A percentile compares a stretch with the other conserved stretches of the same genome.
These are phyloP conservation scores for Salvia rosmarinus DNA, from an alignment of 257 asterid species.

Conservation along the genomic window DNA sequence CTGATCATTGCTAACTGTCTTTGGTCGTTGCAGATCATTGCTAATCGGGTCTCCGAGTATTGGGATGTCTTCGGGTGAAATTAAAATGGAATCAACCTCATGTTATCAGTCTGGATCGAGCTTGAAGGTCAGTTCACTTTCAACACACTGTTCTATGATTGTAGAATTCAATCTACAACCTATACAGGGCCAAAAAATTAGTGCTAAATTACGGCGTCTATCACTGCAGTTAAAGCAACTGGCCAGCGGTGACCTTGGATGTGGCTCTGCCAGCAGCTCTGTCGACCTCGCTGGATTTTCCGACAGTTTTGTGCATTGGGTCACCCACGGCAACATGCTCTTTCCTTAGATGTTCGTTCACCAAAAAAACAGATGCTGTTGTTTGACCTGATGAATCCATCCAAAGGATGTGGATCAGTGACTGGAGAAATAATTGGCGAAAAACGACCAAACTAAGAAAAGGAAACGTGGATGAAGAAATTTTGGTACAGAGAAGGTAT, in stretches of 20 bases:
- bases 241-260: constrained; percentile 40
- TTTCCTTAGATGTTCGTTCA: constrained; percentile 45
- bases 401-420: constrained; percentile 66
- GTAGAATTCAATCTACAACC: background rate
- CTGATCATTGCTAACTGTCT: background rate
- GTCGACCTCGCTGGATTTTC: constrained; percentile 47
- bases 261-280: constrained; percentile 35
- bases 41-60: constrained; percentile 51
- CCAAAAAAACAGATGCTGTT: constrained; percentile 26
- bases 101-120: constrained; percentile 48
- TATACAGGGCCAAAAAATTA: no score
- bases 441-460: constrained; percentile 25
- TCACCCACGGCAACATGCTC: constrained; percentile 53
- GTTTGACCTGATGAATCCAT: constrained; percentile 40
- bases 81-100: constrained; percentile 49
- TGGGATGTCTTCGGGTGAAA: constrained; percentile 53
- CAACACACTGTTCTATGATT: no score
- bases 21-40: constrained; percentile 59
- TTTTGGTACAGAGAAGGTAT: constrained; percentile 45
- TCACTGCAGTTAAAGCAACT: constrained; percentile 52
- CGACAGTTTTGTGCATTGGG: constrained; percentile 73
- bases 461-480: constrained; percentile 29
- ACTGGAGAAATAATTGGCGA: constrained; percentile 39
- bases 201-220: background rate
- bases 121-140: constrained; percentile 59